Evolutionary conservation across 2,329 filamentous ascomycete genomes (phyloP).

Genomic region (Fusarium verrucosum): DNA sequence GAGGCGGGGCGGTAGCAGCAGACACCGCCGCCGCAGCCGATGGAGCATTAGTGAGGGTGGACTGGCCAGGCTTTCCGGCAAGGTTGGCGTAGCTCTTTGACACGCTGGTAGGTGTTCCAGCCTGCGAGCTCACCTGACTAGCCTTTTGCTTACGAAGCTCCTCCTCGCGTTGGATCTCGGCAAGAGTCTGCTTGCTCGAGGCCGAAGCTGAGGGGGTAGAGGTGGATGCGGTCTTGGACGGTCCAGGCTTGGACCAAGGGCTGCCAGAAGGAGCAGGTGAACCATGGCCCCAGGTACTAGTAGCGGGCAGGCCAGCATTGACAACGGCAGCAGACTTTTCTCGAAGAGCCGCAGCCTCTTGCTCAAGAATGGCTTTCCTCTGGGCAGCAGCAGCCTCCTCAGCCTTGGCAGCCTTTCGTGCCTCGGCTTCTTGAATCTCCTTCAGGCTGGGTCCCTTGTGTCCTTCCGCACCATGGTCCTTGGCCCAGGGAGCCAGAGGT

Average conservation of each 20-base stretch:
- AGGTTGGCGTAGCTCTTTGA: constrained; percentile 96
- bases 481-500: constrained; percentile 93
- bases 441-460: constrained; percentile 91
- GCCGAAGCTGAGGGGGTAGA: constrained; percentile 37
- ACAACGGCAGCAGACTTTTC: constrained; percentile 64
- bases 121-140: constrained; percentile 59
- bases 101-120: constrained; percentile 57
- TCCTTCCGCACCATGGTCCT: constrained; percentile 74
- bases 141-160: constrained; percentile 80
- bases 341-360: constrained; percentile 71
- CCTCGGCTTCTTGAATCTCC: constrained; percentile 96
- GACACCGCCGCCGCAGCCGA: constrained; percentile 51
- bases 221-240: constrained; percentile 52
- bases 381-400: constrained; percentile 83
- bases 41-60: constrained; percentile 52
- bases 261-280: constrained; percentile 74
- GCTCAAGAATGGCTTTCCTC: constrained; percentile 81
- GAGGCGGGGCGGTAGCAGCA: constrained; percentile 53
- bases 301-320: constrained; percentile 76
- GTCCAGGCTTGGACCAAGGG: constrained; percentile 74
- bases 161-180: constrained; percentile 97
- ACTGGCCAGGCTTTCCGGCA: constrained; percentile 74
- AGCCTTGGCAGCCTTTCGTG: constrained; percentile 87
- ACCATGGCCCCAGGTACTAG: constrained; percentile 86
- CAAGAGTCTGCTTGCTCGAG: constrained; percentile 83